Conservation (phyloP, 1,139 yeast genomes). For the Tardiomyces depauwii region DNA sequence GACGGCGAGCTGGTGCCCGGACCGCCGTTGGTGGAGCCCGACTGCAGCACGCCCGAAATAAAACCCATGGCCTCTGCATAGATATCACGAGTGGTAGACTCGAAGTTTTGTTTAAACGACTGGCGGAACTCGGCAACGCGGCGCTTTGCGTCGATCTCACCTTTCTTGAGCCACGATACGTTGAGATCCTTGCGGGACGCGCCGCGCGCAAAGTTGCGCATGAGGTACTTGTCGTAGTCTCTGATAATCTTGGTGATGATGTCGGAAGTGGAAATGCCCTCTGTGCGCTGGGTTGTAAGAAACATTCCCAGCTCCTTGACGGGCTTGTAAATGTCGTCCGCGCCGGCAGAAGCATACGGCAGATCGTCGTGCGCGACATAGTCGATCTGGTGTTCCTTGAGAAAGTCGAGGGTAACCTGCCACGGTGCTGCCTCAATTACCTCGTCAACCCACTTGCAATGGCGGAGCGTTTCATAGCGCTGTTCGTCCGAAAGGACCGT, state of each 20-base stretch:
- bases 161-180: constrained; percentile 94
- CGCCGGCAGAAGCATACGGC: constrained; percentile 80
- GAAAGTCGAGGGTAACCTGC: constrained; percentile 79
- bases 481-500: constrained; percentile 85
- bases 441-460: constrained; percentile 96
- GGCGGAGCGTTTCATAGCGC: constrained; percentile 76
- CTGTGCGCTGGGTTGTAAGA: constrained; percentile 90
- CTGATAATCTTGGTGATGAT: constrained; percentile 89
- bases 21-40: constrained; percentile 2
- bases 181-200: constrained; percentile 93
- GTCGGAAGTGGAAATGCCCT: constrained; percentile 92
- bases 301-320: constrained; percentile 86
- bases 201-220: constrained; percentile 96
- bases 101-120: constrained; percentile 67
- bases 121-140: constrained; percentile 82
- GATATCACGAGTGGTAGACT: constrained; percentile 67
- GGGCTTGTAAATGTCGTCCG: constrained; percentile 87
- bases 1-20: constrained; percentile 1
- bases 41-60: constrained; percentile 14
- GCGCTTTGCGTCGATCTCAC: constrained; percentile 86
- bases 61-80: constrained; percentile 65
- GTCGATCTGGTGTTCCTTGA: constrained; percentile 71
- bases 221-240: constrained; percentile 90
- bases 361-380: constrained; percentile 97
- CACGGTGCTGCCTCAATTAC: constrained; percentile 93